Conservation (phyloP, 805 yeast species). For the Pichia cabralensis region DNA sequence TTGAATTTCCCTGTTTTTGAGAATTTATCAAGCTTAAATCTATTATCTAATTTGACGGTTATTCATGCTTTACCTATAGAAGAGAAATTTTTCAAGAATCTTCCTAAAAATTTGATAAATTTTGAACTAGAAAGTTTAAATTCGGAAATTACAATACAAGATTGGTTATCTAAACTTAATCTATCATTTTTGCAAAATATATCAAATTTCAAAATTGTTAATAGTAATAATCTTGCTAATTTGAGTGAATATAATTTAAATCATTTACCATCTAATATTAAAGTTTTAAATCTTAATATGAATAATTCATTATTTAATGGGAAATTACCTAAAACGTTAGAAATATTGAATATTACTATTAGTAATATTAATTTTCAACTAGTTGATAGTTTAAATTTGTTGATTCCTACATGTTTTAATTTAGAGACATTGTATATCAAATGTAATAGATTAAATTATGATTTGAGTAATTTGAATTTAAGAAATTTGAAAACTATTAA, state of each 20-base stretch:
- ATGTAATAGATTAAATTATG: constrained; percentile 1
- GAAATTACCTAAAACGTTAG: not conserved
- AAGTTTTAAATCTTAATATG: constrained; percentile 1
- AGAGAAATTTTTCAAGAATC: too few relatives aligned
- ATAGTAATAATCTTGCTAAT: too few relatives aligned
- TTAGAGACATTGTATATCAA: constrained; percentile 1
- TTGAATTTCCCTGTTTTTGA: constrained; percentile 2
- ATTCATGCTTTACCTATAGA: too few relatives aligned
- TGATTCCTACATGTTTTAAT: too few relatives aligned
- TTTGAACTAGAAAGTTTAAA: too few relatives aligned
- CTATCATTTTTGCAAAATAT: constrained; percentile 1
- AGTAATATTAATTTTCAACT: too few relatives aligned
- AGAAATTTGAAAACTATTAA: constrained; percentile 1
- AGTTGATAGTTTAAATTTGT: too few relatives aligned
- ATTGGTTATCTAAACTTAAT: too few relatives aligned
- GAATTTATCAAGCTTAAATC: not conserved
- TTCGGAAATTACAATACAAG: too few relatives aligned
- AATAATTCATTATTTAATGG: constrained; percentile 1
- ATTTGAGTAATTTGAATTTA: constrained; percentile 2
- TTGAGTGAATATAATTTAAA: constrained; percentile 3
- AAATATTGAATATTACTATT: constrained; percentile 1
- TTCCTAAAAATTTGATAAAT: too few relatives aligned
- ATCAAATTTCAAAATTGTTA: constrained; percentile 1
- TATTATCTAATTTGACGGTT: too few relatives aligned
- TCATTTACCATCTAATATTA: constrained; percentile 1